Conservation (phyloP, 1,139 yeast genomes). For the Debaryomyces psychrophilus region DNA sequence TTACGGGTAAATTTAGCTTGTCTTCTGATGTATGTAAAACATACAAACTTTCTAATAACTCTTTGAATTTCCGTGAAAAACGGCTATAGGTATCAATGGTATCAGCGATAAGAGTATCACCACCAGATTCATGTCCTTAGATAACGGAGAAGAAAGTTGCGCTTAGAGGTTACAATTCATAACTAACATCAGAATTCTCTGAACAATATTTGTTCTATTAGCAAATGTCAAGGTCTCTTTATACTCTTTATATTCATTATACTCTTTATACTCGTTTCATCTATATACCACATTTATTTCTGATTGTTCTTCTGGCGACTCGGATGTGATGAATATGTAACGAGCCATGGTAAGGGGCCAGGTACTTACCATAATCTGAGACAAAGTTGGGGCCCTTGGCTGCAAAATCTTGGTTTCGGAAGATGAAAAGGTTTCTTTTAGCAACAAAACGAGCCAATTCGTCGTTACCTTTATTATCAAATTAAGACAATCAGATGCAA, state of each 20-base stretch:
- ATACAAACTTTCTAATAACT: slow-evolving; percentile 51
- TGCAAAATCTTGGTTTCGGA: slow-evolving; percentile 65
- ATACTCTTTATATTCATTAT: too few species aligned
- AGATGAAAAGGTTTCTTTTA: slow-evolving; percentile 65
- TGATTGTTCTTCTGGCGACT: slow-evolving; percentile 59
- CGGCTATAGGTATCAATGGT: slow-evolving; percentile 64
- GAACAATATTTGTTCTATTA: slow-evolving; percentile 34
- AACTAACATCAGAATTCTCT: slow-evolving; percentile 70
- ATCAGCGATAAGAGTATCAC: slow-evolving; percentile 69
- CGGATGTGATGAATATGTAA: slow-evolving; percentile 70
- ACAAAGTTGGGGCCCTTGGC: slow-evolving; percentile 56
- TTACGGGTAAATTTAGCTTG: slow-evolving; percentile 56
- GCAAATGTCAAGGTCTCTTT: slow-evolving; percentile 33
- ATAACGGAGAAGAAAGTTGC: slow-evolving; percentile 60
- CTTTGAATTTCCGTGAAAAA: slow-evolving; percentile 56
- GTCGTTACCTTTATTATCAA: slow-evolving; percentile 53
- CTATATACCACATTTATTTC: slow-evolving; percentile 64
- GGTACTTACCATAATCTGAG: slow-evolving; percentile 57
- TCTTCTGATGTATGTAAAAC: slow-evolving; percentile 65
- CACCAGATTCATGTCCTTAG: slow-evolving; percentile 65
- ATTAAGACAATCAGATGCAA: slow-evolving; percentile 55
- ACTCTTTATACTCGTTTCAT: too few species aligned
- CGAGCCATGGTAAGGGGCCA: slow-evolving; percentile 71
- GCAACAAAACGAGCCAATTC: slow-evolving; percentile 66
- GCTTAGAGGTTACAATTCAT: slow-evolving; percentile 69